These are phyloP conservation scores for Arthrobotrys musiformis DNA, from an alignment of 2,329 filamentous ascomycete genomes.

Conservation along the genomic window DNA sequence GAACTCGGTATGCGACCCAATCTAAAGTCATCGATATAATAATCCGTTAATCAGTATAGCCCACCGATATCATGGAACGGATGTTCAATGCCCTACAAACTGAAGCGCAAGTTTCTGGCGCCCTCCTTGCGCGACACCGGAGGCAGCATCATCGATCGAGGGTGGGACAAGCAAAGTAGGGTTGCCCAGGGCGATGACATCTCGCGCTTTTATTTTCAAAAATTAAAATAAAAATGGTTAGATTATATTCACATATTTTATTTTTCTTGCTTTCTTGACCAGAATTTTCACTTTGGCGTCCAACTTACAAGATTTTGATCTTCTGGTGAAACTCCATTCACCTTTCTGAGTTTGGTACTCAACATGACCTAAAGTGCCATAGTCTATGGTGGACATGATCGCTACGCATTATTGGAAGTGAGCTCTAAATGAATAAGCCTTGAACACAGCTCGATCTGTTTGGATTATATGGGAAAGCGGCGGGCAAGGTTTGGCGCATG, in stretches of 20 bases:
- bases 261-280: background rate
- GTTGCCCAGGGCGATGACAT: constrained; percentile 16
- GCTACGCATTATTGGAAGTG: constrained; percentile 24
- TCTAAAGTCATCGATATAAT: background rate
- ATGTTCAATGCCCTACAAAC: constrained; percentile 19
- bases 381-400: constrained; percentile 44
- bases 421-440: background rate
- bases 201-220: background rate
- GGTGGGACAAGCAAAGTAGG: constrained; percentile 18
- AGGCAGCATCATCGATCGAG: constrained; percentile 1
- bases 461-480: background rate
- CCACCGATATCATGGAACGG: background rate
- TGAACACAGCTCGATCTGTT: background rate
- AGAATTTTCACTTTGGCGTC: background rate
- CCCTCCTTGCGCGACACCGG: background rate
- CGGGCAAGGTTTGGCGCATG: background rate
- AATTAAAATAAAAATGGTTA: background rate
- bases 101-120: constrained; percentile 33
- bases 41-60: background rate
- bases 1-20: constrained; percentile 30
- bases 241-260: background rate
- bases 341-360: constrained; percentile 43
- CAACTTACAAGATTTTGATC: constrained; percentile 29
- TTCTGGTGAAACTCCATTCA: constrained; percentile 45
- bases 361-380: constrained; percentile 55